Conservation (phyloP, 345 rosid species). For the Leavenworthia alabamica region DNA sequence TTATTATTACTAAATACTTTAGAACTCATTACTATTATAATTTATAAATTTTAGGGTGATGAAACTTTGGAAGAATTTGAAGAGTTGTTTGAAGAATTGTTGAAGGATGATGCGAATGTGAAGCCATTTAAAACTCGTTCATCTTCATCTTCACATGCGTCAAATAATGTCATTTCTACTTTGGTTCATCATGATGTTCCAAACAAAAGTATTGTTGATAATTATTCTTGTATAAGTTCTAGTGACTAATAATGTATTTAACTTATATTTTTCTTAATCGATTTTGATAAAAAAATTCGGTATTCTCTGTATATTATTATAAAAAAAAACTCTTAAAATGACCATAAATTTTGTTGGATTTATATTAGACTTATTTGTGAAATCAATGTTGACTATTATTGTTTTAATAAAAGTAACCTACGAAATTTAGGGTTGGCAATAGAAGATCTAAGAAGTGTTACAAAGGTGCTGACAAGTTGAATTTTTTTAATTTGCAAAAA, state of each 20-base stretch:
- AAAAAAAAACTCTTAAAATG: background rate
- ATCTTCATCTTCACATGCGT: background rate
- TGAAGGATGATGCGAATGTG: conserved; percentile 22
- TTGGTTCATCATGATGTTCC: background rate
- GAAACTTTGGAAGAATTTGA: conserved; percentile 28
- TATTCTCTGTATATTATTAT: background rate
- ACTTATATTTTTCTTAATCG: background rate
- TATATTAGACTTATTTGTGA: background rate
- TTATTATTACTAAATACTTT: background rate
- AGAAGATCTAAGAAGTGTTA: conserved; percentile 17
- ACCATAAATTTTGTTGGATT: background rate
- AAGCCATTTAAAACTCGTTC: conserved; percentile 10
- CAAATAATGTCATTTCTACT: background rate
- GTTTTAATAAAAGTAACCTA: conserved; percentile 11
- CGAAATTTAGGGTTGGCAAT: conserved; percentile 5
- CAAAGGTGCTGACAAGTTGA: conserved; percentile 10
- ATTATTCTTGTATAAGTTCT: background rate
- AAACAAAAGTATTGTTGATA: background rate
- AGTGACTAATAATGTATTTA: conserved; percentile 8
- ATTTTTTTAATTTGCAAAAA: background rate
- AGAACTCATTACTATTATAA: background rate
- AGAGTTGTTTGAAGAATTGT: conserved; percentile 21
- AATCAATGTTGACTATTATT: conserved; percentile 8
- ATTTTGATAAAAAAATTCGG: background rate
- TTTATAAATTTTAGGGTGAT: too few relatives aligned